phyloP scores from a whole-genome alignment of 2,329 filamentous ascomycete species.

The Arachnopeziza araneosa region DNA sequence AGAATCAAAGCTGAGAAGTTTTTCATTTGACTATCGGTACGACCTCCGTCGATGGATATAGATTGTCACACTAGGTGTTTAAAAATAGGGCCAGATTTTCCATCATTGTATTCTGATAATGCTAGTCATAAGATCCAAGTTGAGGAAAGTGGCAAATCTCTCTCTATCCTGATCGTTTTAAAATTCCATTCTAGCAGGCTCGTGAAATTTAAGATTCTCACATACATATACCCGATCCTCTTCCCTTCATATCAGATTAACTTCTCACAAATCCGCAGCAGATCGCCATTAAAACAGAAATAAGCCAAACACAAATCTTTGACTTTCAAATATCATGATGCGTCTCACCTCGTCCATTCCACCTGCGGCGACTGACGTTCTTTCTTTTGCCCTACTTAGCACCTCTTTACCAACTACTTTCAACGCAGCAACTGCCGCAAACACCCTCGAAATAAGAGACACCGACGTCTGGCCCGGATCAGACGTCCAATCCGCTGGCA shows the following conservation, averaged over 20 bases:
- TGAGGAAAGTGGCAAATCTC: neutral
- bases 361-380: neutral
- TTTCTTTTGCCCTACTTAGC: neutral
- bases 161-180: neutral
- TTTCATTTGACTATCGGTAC: too few relatives aligned
- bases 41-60: too few relatives aligned
- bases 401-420: neutral
- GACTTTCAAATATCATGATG: neutral
- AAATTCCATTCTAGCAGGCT: neutral
- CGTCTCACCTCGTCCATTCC: neutral
- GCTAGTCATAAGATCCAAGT: neutral
- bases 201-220: neutral
- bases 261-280: neutral
- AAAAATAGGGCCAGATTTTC: neutral
- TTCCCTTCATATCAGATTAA: neutral
- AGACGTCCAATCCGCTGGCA: neutral
- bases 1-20: too few relatives aligned
- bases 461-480: neutral
- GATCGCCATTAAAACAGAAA: neutral
- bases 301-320: neutral
- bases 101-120: neutral
- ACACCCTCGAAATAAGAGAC: neutral
- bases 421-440: neutral
- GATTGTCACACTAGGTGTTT: neutral
- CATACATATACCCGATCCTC: neutral